These are phyloP conservation scores for Calendula officinalis DNA, from an alignment of 129 eudicot genomes.

Conservation along the genomic window DNA sequence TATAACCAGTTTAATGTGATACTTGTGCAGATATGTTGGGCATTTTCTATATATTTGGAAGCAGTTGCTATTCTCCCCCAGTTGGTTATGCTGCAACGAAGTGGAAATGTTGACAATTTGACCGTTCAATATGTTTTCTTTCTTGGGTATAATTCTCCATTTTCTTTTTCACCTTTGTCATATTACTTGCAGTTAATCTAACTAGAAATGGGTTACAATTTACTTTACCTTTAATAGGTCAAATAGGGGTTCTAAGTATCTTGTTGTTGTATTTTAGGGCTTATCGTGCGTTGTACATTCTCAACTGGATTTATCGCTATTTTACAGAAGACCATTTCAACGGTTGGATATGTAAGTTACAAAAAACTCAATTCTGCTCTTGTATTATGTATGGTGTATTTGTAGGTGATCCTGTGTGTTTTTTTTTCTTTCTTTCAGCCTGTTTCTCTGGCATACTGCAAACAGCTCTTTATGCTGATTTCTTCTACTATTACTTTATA, in stretches of 20 bases:
- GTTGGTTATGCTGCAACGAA: constrained; percentile 77
- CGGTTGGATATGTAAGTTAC: constrained; percentile 73
- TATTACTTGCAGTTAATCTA: background rate
- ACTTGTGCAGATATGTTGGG: constrained; percentile 62
- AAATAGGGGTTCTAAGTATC: background rate
- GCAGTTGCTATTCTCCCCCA: constrained; percentile 92
- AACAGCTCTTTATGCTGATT: constrained; percentile 85
- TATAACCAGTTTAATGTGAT: background rate
- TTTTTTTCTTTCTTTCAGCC: constrained; percentile 41
- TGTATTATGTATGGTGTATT: background rate
- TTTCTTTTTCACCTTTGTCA: background rate
- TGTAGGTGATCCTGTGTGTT: background rate
- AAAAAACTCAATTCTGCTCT: background rate
- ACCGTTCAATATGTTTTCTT: constrained; percentile 83
- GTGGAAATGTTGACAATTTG: constrained; percentile 85
- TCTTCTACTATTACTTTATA: constrained; percentile 88
- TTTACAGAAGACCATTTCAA: constrained; percentile 55
- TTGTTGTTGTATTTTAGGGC: constrained; percentile 49
- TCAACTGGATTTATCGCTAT: constrained; percentile 90
- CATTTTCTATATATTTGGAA: constrained; percentile 84
- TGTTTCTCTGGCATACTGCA: constrained; percentile 76
- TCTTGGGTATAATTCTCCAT: constrained; percentile 55
- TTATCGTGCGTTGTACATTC: constrained; percentile 76
- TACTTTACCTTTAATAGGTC: background rate
- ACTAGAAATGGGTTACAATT: background rate